Percentiles rank a stretch among this genome's conserved stretches.
These are phyloP conservation scores for Cercophora newfieldiana DNA, from an alignment of 495 filamentous ascomycete genomes.

Conservation along the genomic window DNA sequence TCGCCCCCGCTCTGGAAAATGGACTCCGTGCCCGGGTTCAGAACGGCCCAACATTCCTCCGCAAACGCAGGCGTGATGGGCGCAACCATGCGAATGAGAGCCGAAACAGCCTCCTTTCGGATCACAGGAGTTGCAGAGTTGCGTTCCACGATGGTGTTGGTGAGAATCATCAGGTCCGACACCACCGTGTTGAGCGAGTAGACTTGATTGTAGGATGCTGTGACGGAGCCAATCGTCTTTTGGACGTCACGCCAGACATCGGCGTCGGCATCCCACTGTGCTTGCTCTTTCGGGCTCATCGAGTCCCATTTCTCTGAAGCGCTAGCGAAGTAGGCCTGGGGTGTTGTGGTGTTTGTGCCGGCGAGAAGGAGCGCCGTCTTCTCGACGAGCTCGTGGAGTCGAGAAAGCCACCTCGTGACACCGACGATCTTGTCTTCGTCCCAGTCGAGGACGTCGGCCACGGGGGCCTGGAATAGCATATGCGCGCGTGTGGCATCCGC, in stretches of 20 bases:
- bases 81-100: slow-evolving; percentile 68
- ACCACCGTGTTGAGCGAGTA: slow-evolving; percentile 79
- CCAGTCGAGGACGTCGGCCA: slow-evolving; percentile 83
- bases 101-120: slow-evolving; percentile 35
- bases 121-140: slow-evolving; percentile 26
- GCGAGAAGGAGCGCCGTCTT: slow-evolving; percentile 24
- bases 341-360: not conserved
- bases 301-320: slow-evolving; percentile 11
- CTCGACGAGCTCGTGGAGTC: slow-evolving; percentile 60
- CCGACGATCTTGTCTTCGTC: slow-evolving; percentile 81
- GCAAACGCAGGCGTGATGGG: slow-evolving; percentile 76
- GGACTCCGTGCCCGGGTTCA: slow-evolving; percentile 39
- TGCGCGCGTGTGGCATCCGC: slow-evolving; percentile 84
- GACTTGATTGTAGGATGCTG: slow-evolving; percentile 64
- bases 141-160: slow-evolving; percentile 57
- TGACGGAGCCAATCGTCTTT: slow-evolving; percentile 66
- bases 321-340: slow-evolving; percentile 36
- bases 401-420: slow-evolving; percentile 73
- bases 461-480: slow-evolving; percentile 82
- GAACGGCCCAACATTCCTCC: slow-evolving; percentile 74
- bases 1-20: slow-evolving; percentile 48
- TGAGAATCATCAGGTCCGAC: slow-evolving; percentile 76
- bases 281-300: slow-evolving; percentile 22
- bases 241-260: slow-evolving; percentile 65
- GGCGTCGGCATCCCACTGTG: slow-evolving; percentile 50